Conservation (phyloP, 2,329 filamentous ascomycete genomes). For the Claviceps purpurea region DNA sequence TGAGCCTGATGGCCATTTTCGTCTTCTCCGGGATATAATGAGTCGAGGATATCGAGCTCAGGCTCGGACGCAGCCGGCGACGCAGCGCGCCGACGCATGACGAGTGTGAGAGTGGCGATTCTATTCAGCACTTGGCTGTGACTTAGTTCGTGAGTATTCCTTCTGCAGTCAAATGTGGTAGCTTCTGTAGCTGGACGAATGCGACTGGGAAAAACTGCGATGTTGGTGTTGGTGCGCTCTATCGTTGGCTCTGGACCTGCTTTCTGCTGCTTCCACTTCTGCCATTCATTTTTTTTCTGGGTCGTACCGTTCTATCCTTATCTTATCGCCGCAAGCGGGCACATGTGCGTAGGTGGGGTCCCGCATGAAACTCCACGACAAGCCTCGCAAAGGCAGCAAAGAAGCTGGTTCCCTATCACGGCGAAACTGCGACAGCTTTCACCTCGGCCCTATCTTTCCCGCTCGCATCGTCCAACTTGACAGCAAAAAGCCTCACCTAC, state of each 20-base stretch:
- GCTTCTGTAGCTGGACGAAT: too few relatives aligned
- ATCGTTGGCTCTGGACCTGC: neutral
- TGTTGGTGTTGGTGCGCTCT: too few relatives aligned
- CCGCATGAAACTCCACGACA: neutral
- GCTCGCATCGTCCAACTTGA: too few relatives aligned
- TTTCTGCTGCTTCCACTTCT: neutral
- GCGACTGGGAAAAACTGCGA: too few relatives aligned
- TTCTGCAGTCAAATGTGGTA: too few relatives aligned
- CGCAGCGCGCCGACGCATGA: conserved; percentile 58
- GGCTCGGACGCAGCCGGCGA: conserved; percentile 81
- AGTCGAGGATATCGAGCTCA: conserved; percentile 78
- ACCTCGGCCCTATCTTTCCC: neutral
- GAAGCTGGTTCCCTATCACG: neutral
- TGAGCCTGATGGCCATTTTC: conserved; percentile 29
- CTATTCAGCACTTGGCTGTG: too few relatives aligned
- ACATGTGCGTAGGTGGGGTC: conserved; percentile 7
- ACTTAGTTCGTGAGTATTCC: too few relatives aligned
- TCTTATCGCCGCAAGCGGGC: conserved; percentile 25
- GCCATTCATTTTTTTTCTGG: conserved; percentile 14
- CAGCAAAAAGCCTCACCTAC: too few relatives aligned
- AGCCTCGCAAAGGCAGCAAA: neutral
- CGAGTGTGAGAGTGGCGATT: neutral
- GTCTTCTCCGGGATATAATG: conserved; percentile 53
- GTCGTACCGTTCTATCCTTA: conserved; percentile 12
- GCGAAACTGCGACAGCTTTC: neutral